phyloP scores from a whole-genome alignment of 495 filamentous ascomycete species.

The Aspergillus nanangensis region DNA sequence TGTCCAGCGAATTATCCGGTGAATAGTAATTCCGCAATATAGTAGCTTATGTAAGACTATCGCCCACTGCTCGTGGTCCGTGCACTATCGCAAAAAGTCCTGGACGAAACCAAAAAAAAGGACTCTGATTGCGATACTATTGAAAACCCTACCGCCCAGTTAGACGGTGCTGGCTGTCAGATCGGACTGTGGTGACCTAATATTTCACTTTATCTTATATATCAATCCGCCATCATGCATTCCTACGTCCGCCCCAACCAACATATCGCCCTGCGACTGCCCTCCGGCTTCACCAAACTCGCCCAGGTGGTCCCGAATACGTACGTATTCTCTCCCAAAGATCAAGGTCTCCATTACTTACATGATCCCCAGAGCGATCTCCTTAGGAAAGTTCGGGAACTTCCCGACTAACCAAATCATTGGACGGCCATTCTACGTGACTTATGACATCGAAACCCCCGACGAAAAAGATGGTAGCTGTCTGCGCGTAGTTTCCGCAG shows the following conservation, averaged over 20 bases:
- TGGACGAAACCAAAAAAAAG: too few relatives aligned
- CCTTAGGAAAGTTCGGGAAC: constrained; percentile 82
- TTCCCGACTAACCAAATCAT: constrained; percentile 85
- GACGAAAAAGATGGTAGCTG: constrained; percentile 56
- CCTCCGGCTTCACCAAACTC: constrained; percentile 61
- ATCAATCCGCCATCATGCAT: constrained; percentile 38
- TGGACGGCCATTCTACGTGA: constrained; percentile 83
- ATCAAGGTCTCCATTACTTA: too few relatives aligned
- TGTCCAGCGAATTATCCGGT: too few relatives aligned
- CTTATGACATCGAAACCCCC: constrained; percentile 76
- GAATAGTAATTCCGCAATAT: too few relatives aligned
- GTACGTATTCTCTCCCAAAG: constrained; percentile 55
- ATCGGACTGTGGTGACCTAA: too few relatives aligned
- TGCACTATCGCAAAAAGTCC: constrained; percentile 24
- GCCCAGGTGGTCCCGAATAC: constrained; percentile 68
- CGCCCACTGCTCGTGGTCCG: constrained; percentile 7
- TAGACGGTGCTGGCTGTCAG: too few relatives aligned
- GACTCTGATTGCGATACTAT: too few relatives aligned
- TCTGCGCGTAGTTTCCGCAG: constrained; percentile 73
- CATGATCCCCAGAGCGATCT: constrained; percentile 79
- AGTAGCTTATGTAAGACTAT: not conserved
- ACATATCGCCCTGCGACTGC: constrained; percentile 61
- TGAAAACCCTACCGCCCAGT: too few relatives aligned
- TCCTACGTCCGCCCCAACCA: constrained; percentile 57
- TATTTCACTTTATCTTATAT: too few relatives aligned